Percentiles rank a stretch among this genome's conserved stretches.
Evolutionary conservation across 805 yeast genomes (phyloP).

Genomic region (Kazachstania taianensis): DNA sequence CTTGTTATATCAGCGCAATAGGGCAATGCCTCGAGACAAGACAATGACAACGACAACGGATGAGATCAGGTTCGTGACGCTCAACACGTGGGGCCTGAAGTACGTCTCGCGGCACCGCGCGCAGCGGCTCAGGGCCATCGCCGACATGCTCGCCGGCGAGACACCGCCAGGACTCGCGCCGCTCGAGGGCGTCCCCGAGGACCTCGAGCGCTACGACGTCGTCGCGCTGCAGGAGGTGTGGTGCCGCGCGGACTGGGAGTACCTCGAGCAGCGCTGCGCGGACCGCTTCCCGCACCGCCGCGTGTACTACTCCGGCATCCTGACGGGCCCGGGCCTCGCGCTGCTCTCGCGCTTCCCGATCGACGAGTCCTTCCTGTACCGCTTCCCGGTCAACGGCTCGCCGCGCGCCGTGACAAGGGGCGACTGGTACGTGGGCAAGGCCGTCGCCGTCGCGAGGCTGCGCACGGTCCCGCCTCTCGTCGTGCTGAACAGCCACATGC

Average conservation of each 20-base stretch:
- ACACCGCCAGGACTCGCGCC: not conserved
- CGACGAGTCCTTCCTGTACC: conserved; percentile 60
- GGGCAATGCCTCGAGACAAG: too few species aligned
- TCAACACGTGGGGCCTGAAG: conserved; percentile 86
- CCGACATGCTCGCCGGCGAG: conserved; percentile 43
- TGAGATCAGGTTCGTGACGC: conserved; percentile 45
- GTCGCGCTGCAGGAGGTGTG: conserved; percentile 94
- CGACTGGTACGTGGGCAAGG: conserved; percentile 95
- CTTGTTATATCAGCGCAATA: too few species aligned
- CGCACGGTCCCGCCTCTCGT: conserved; percentile 47
- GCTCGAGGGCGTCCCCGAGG: conserved; percentile 1
- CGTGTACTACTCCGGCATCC: conserved; percentile 69
- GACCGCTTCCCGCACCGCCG: conserved; percentile 52
- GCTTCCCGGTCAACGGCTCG: conserved; percentile 88
- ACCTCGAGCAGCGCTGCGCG: conserved; percentile 39
- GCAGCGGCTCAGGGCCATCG: conserved; percentile 63
- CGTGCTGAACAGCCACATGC: conserved; percentile 86
- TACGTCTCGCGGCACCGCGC: conserved; percentile 63
- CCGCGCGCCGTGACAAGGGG: conserved; percentile 92
- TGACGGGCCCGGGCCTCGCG: conserved; percentile 90
- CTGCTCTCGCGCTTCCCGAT: conserved; percentile 79
- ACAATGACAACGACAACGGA: too few species aligned
- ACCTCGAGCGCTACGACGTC: conserved; percentile 50
- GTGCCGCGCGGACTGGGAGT: conserved; percentile 77
- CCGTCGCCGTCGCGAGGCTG: conserved; percentile 65